These are phyloP conservation scores for Aspergillus panamensis DNA, from an alignment of 495 filamentous ascomycete species.

Conservation along the genomic window DNA sequence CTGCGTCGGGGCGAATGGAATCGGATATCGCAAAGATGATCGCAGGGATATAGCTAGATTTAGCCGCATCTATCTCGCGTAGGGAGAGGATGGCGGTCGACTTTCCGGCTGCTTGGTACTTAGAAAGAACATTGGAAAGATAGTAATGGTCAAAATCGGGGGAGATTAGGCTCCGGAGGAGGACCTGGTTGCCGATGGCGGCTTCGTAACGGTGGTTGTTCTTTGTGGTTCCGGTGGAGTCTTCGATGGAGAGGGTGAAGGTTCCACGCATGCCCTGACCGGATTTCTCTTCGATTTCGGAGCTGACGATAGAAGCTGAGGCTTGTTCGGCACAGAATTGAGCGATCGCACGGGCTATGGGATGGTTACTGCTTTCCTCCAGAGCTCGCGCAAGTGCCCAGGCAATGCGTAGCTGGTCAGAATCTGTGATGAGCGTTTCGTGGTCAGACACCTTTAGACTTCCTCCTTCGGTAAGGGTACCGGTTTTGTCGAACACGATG, in stretches of 20 bases:
- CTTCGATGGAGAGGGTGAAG: conserved; percentile 45
- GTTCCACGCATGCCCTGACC: conserved; percentile 77
- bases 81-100: conserved; percentile 69
- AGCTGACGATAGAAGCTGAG: conserved; percentile 31
- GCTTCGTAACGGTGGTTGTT: conserved; percentile 51
- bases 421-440: conserved; percentile 47
- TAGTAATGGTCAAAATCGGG: conserved; percentile 28
- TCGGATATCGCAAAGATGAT: conserved; percentile 72
- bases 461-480: conserved; percentile 83
- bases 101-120: conserved; percentile 69
- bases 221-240: conserved; percentile 4
- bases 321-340: conserved; percentile 55
- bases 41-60: conserved; percentile 50
- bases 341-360: conserved; percentile 79
- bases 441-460: conserved; percentile 76
- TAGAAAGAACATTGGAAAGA: conserved; percentile 48
- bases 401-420: conserved; percentile 33
- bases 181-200: conserved; percentile 78
- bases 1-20: conserved; percentile 73
- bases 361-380: conserved; percentile 83
- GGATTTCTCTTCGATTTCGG: conserved; percentile 66
- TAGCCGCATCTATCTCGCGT: conserved; percentile 20
- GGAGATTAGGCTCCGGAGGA: conserved; percentile 49
- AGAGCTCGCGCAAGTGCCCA: conserved; percentile 59
- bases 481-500: conserved; percentile 95